Evolutionary conservation across 306 rosid species (phyloP).

Genomic region (Lathyrus aphaca): DNA sequence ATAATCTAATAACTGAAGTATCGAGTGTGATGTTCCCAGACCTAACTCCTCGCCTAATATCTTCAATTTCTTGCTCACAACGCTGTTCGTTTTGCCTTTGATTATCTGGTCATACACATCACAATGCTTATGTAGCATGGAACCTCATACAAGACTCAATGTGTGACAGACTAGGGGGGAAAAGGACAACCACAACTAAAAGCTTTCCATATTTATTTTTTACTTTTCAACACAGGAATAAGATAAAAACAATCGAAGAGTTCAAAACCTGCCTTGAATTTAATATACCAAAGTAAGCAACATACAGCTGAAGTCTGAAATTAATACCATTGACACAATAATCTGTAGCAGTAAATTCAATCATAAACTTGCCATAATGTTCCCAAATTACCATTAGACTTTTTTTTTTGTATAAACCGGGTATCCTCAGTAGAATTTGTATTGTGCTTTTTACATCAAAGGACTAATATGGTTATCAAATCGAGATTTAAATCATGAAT

Average conservation of each 20-base stretch:
- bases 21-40: slow-evolving; percentile 75
- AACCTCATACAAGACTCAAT: slow-evolving; percentile 28
- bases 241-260: slow-evolving; percentile 19
- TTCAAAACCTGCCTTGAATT: slow-evolving; percentile 1
- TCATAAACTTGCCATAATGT: slow-evolving; percentile 2
- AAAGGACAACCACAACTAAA: neutral
- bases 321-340: neutral
- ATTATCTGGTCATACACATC: slow-evolving; percentile 59
- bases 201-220: neutral
- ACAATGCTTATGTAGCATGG: slow-evolving; percentile 16
- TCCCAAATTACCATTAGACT: slow-evolving; percentile 14
- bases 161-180: slow-evolving; percentile 11
- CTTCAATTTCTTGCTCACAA: slow-evolving; percentile 92
- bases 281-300: slow-evolving; percentile 20
- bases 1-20: slow-evolving; percentile 69
- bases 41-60: slow-evolving; percentile 67
- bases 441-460: neutral
- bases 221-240: slow-evolving; percentile 9
- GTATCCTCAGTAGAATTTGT: neutral
- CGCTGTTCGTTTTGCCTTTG: slow-evolving; percentile 85
- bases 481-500: neutral
- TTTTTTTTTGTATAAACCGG: neutral
- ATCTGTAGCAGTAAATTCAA: neutral
- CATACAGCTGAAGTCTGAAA: neutral
- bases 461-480: neutral